These are phyloP conservation scores for Rhododendron mucronatum DNA, from an alignment of 148 eudicot species.

Conservation along the genomic window DNA sequence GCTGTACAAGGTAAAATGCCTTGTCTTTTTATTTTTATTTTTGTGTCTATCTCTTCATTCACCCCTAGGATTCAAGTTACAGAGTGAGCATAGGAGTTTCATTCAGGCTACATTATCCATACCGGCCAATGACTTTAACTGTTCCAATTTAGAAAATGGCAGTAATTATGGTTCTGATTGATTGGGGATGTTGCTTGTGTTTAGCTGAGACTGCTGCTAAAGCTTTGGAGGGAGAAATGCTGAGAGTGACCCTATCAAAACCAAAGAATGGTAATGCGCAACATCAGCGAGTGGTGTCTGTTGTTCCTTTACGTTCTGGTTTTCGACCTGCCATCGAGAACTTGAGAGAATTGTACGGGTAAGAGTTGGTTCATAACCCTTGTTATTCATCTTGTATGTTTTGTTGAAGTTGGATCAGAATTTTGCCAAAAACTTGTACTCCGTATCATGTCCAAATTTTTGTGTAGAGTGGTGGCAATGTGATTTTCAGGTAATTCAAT, in stretches of 20 bases:
- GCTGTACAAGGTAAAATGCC: too few species aligned
- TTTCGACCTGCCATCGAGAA: constrained; percentile 60
- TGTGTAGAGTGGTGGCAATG: not conserved
- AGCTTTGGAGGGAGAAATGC: constrained; percentile 79
- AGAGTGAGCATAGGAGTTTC: not conserved
- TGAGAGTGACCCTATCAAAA: constrained; percentile 59
- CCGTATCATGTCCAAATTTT: not conserved
- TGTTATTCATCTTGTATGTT: not conserved
- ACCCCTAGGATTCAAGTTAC: not conserved
- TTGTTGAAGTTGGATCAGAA: not conserved
- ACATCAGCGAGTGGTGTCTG: constrained; percentile 66
- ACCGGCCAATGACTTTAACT: not conserved
- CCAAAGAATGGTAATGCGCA: constrained; percentile 83
- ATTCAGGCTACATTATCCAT: not conserved
- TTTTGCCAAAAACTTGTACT: not conserved
- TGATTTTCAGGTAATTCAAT: not conserved
- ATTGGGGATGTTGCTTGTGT: constrained; percentile 7
- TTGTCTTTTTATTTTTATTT: too few species aligned
- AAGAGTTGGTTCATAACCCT: constrained; percentile 18
- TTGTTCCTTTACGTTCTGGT: constrained; percentile 62
- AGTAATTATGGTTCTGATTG: not conserved
- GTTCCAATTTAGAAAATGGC: not conserved
- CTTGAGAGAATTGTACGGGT: constrained; percentile 50
- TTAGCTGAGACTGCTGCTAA: constrained; percentile 55
- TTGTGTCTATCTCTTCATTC: not conserved